These are phyloP conservation scores for Phytophthora kernoviae DNA, from an alignment of 352 stramenopile genomes.

Conservation along the genomic window DNA sequence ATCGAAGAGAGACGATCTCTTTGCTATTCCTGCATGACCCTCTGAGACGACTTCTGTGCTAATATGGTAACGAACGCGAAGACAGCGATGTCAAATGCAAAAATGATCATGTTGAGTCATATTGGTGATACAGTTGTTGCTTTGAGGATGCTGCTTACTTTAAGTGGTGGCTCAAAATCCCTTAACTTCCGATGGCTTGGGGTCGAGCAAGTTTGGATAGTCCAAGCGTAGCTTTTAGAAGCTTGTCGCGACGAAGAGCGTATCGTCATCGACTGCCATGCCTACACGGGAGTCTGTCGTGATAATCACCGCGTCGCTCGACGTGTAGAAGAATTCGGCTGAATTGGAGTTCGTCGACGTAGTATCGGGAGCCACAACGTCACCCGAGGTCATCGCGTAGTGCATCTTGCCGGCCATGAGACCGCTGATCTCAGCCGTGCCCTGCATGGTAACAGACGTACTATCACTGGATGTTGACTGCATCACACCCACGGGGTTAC, in stretches of 20 bases:
- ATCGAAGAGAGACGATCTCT: neutral
- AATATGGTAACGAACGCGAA: slow-evolving; percentile 17
- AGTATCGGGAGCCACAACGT: slow-evolving; percentile 27
- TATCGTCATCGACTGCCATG: slow-evolving; percentile 50
- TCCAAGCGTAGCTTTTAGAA: slow-evolving; percentile 28
- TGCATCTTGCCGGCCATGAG: slow-evolving; percentile 42
- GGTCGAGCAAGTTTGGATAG: slow-evolving; percentile 7
- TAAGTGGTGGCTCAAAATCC: slow-evolving; percentile 17
- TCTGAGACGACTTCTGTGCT: slow-evolving; percentile 1
- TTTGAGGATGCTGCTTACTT: slow-evolving; percentile 18
- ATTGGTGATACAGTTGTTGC: slow-evolving; percentile 2
- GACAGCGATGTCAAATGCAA: neutral
- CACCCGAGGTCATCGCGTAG: slow-evolving; percentile 65
- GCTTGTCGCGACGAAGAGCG: slow-evolving; percentile 61
- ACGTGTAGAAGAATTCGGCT: slow-evolving; percentile 47
- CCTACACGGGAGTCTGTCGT: slow-evolving; percentile 61
- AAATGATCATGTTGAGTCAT: neutral
- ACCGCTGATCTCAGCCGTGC: slow-evolving; percentile 16
- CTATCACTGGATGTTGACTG: slow-evolving; percentile 34
- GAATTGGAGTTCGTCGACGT: slow-evolving; percentile 15
- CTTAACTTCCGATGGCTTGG: slow-evolving; percentile 29
- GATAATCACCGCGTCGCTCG: slow-evolving; percentile 41
- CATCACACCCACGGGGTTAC: slow-evolving; percentile 51
- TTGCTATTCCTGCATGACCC: slow-evolving; percentile 9
- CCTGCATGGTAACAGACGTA: slow-evolving; percentile 31